Conservation (phyloP, 73 alveolate genomes). For the Stentor coeruleus region DNA sequence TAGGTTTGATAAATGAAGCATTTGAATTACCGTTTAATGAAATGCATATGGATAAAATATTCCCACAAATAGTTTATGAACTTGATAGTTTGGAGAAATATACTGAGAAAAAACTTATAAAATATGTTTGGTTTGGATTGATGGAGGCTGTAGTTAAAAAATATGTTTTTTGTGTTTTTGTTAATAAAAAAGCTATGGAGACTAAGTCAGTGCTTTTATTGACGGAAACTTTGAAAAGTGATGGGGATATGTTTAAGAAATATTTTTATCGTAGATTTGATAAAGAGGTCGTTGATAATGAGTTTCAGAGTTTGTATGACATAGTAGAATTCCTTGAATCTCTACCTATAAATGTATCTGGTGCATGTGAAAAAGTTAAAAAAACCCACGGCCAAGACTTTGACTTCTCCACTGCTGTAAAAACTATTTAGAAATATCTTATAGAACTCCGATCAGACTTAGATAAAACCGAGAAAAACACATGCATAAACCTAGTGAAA, state of each 20-base stretch:
- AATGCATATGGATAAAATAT: background rate
- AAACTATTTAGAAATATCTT: constrained; percentile 6
- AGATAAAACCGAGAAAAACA: background rate
- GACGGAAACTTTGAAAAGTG: constrained; percentile 23
- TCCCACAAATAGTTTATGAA: background rate
- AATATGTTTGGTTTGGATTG: background rate
- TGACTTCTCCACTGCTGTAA: constrained; percentile 44
- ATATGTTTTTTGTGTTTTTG: background rate
- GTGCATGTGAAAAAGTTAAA: constrained; percentile 53
- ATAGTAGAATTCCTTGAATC: constrained; percentile 54
- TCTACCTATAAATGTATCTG: constrained; percentile 43
- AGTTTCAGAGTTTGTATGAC: constrained; percentile 57
- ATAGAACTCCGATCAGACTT: background rate
- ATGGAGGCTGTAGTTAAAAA: background rate
- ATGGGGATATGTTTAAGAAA: background rate
- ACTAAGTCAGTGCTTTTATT: background rate
- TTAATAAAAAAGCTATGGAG: background rate
- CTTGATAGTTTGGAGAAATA: background rate
- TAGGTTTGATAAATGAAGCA: background rate
- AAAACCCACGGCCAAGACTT: constrained; percentile 65
- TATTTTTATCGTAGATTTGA: background rate
- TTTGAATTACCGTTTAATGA: background rate
- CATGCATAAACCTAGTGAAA: background rate
- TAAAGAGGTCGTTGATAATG: constrained; percentile 39
- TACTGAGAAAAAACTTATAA: background rate